Base-by-base conservation (phyloP, 2,329 filamentous ascomycete genomes). In the Aspergillus pseudotamarii region DNA sequence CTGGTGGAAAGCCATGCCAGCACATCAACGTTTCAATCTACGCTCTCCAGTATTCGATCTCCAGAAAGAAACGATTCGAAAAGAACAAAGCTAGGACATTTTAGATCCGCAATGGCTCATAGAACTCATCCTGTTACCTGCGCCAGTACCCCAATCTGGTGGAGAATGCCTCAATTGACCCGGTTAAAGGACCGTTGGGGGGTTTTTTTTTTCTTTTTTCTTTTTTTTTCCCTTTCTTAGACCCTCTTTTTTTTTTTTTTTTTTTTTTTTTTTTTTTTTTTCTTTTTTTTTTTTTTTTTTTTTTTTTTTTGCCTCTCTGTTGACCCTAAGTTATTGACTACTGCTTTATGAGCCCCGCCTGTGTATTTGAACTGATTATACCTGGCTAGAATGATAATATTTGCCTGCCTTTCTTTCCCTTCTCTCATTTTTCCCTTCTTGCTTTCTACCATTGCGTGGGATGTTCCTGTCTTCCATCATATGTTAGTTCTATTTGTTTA, bases 1-100 rank as follows among this genome's bases (percentile, higher is more conserved):
- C 89, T 94, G 91, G 91, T 86, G 86, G 88, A 85, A 85, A 90
- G 85, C 84, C 83, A 89, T 89, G 92, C 92, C 93, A 96, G 85
- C 92, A 91, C 93, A 96, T 93, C 92, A 78, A 69, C 63, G 67
- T 70, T 68, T 67, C 62, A 70, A 71, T 32, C 69, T 60, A 65
- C 66, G 66, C 66, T 68, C 68, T 64, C 57, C 51, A 41, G 48
- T 65, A 28, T 61, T 65, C 54, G 50, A 56, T 59, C 61, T 62
- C 65, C 64, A 62, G 64, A 62, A 65, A 65, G 63, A 60, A 64
- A 57, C 53, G 64, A 60, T 58, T 60, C 61, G 51, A 66, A 63
- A 63, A 58, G 62, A 60, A 60, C 57, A 62, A 55, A 62, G 62
- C 60, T 67, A 67, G 65, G 55, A 57, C 59, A 59, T 34, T 61